Evolutionary conservation across 805 yeast species (phyloP), one percentile per base, ranked within the genome.

Genomic region (Yamadazyma sp.): DNA sequence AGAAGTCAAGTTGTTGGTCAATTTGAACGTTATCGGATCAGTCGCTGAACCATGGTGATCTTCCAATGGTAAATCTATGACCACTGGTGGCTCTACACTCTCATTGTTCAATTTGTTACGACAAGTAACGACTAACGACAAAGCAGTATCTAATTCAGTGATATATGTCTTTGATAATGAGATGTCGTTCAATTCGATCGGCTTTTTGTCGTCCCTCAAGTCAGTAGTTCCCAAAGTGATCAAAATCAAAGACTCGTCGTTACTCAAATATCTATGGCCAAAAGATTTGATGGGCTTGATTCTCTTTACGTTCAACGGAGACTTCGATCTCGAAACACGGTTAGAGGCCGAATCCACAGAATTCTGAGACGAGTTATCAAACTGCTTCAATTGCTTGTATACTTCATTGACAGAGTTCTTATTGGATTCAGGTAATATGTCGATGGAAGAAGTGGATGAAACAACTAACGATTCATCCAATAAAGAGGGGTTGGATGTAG

Each of bases 211-310:
- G 40, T 75, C 77, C 30, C 96, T 70, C 22, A 80, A 64, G 53
- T 90, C 96, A 2, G 93, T 83, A 0, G 95, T 80, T 1, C 98
- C 98, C 38, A 90, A 67, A 1, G 95, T 87, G 23, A 90, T 75
- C 42, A 90, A 64, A n/a, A 90, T 68, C 50, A 90, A 62, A 2
- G 86, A 75, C 52, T 87, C 90, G 37, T 73, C 71, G 6, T 66
- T 61, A 33, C 73, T 71, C 45, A 90, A 70, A 55, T 77, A 86
- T 26, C 83, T 69, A 56, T 89, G 96, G 24, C 96, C 96, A 62
- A 88, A 83, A 0, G 95, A 82, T 57, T 85, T 88, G 38, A 86
- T 76, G 2, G 88, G 82, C 36, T 76, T 63, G 38, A 67, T 54
- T 21, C 44, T 49, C 18, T 53, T 54, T 14, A 34, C 40, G 20